Conservation (phyloP, 768 basidiomycete genomes). For the Lactifluus hygrophoroides region DNA sequence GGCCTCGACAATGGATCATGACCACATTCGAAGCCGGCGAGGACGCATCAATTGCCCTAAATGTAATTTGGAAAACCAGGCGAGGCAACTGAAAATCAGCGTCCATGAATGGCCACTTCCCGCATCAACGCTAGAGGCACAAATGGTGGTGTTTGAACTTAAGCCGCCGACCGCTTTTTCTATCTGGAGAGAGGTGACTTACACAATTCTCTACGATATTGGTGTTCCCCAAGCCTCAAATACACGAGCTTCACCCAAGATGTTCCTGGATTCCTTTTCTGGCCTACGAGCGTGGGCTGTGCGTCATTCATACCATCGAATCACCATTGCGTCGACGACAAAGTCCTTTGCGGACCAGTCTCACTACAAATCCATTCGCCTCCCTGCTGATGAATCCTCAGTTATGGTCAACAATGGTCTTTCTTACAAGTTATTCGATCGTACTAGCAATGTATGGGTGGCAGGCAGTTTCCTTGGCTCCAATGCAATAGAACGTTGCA, state of each 20-base stretch:
- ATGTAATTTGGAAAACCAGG: neutral
- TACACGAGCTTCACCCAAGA: neutral
- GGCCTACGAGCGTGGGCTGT: neutral
- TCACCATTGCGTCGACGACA: constrained; percentile 9
- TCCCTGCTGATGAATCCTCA: neutral
- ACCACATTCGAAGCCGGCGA: constrained; percentile 22
- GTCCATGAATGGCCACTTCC: constrained; percentile 15
- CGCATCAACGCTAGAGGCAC: neutral
- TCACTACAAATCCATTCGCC: neutral
- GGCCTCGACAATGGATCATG: neutral
- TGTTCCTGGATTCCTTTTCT: neutral
- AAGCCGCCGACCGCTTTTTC: constrained; percentile 2
- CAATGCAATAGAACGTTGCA: neutral
- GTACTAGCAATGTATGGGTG: neutral
- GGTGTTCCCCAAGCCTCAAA: neutral
- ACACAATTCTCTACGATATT: constrained; percentile 4
- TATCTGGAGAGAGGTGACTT: constrained; percentile 9
- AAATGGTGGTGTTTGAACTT: constrained; percentile 8
- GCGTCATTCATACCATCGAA: neutral
- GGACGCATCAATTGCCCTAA: neutral
- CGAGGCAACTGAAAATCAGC: neutral
- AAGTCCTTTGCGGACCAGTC: neutral
- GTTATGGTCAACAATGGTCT: constrained; percentile 6
- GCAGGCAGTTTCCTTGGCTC: neutral
- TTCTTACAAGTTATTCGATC: constrained; percentile 5